These are phyloP conservation scores for Hypoxylon trugodes DNA, from an alignment of 495 filamentous ascomycete genomes.

Conservation along the genomic window DNA sequence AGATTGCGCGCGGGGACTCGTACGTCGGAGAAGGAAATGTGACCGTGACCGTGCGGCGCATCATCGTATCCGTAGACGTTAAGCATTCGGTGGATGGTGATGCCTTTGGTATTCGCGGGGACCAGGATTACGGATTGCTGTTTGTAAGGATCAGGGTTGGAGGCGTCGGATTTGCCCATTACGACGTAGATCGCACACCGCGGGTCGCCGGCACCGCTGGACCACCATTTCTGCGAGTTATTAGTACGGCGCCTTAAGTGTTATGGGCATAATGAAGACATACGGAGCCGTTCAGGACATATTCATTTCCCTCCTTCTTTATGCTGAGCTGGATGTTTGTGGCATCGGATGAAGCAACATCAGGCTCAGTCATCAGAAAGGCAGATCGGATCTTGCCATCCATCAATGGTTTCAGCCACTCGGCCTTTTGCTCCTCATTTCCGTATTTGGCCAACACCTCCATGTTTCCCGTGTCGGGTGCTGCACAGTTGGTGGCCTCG, in stretches of 20 bases:
- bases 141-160: constrained; percentile 76
- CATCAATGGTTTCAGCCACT: constrained; percentile 85
- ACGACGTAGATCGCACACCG: constrained; percentile 90
- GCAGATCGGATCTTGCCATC: constrained; percentile 87
- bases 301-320: constrained; percentile 79
- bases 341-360: constrained; percentile 85
- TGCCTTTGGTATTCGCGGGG: constrained; percentile 74
- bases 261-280: constrained; percentile 36
- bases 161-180: constrained; percentile 84
- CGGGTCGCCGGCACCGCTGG: constrained; percentile 88
- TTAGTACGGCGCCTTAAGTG: neutral
- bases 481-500: constrained; percentile 90
- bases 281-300: constrained; percentile 85
- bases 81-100: constrained; percentile 86
- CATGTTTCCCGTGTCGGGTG: constrained; percentile 96
- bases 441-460: constrained; percentile 94
- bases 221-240: constrained; percentile 87
- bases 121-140: constrained; percentile 93
- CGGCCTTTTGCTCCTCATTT: constrained; percentile 84
- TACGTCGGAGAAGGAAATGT: constrained; percentile 86
- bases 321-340: constrained; percentile 88
- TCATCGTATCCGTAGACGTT: constrained; percentile 94
- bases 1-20: constrained; percentile 80
- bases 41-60: constrained; percentile 91
- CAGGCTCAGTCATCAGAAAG: constrained; percentile 94